Percentiles rank a stretch among this genome's conserved stretches.
Evolutionary conservation across 345 rosid species (phyloP).

Genomic region (Litchi chinensis): DNA sequence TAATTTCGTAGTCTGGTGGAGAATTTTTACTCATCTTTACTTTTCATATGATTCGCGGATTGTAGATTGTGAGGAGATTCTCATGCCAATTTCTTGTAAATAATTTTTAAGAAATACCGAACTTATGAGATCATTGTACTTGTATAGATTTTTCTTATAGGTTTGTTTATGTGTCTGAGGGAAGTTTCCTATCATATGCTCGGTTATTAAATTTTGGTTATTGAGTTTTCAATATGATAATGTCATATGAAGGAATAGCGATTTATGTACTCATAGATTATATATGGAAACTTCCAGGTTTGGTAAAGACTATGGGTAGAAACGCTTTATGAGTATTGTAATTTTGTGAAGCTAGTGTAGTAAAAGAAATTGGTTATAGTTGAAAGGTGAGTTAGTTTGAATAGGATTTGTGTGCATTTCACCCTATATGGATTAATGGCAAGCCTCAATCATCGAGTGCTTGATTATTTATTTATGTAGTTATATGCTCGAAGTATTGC

Average conservation of each 20-base stretch:
- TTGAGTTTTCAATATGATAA: neutral
- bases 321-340: neutral
- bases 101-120: neutral
- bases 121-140: neutral
- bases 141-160: neutral
- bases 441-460: neutral
- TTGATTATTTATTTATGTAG: neutral
- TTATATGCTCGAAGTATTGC: neutral
- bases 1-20: neutral
- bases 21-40: neutral
- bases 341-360: neutral
- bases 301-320: neutral
- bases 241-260: neutral
- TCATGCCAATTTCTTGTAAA: neutral
- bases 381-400: neutral
- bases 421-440: neutral
- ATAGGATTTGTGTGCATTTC: neutral
- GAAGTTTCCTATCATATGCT: neutral
- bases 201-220: neutral
- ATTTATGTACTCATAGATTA: neutral
- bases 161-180: neutral
- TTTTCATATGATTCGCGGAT: neutral
- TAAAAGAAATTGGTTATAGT: neutral
- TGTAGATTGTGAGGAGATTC: neutral
- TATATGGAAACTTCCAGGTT: neutral